Base-by-base conservation (phyloP, 306 rosid genomes). In the Medicago arabica region DNA sequence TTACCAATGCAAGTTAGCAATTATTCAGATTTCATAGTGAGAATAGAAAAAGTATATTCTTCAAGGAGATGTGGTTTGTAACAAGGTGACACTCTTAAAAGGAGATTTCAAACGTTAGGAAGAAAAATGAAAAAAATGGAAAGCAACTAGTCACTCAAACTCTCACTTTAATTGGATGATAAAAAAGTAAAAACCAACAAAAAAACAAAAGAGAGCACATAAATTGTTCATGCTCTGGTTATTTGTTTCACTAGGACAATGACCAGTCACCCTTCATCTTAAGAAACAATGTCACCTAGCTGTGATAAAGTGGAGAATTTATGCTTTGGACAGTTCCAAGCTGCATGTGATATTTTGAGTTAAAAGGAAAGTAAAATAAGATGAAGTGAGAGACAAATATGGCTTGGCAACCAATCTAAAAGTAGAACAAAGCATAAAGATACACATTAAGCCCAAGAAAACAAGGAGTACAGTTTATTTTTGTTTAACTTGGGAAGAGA, bases 401-500 rank as follows among this genome's bases (percentile, higher is more conserved):
- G 81, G 82, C 67, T 66, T 66, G 79, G 86, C 69, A 72, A 67
- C 58, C 64, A 70, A 74, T 63, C 75, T 63, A 78, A 80, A 80
- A 72, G 83, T 50, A 79, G 74, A 92, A 71, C 78, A 90, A 88
- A 86, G 90, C 91, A 86, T 75, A 88, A 86, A 87, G 90, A 82
- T 58, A 61, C 64, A 73, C 69, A 82, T 73, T 77, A 16, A 81
- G 86, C 83, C 85, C 86, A 83, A 85, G 87, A 88, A 86, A 78
- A 84, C 82, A 73, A 79, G 89, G 60, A 55, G 3, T 55, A 53
- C 39, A 82, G 84, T 71, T 72, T 15, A 43, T 74, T 84, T 81
- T 89, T 80, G 88, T 72, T 86, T 86, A 80, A 89, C 77, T 92
- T 71, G 96, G 96, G 88, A 88, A 87, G 81, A 64, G 93, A 87